Base-by-base conservation (phyloP, 2,329 filamentous ascomycete genomes). In the Gremmenia infestans region DNA sequence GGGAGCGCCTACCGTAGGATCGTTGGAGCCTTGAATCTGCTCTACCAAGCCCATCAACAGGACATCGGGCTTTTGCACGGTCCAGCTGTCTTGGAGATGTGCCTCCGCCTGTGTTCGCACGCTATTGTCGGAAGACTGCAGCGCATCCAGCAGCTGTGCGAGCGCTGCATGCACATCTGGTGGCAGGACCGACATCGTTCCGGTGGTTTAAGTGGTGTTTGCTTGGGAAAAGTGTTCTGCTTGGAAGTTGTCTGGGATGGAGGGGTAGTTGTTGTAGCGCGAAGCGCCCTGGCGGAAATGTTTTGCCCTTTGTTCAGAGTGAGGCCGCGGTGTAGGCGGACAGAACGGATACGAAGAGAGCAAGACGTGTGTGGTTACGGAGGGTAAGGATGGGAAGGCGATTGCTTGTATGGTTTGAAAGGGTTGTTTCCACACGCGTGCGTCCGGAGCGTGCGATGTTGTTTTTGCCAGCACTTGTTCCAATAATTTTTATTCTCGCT, bases 1-100 rank as follows among this genome's bases (percentile, higher is more conserved):
- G n/a, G 55, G 48, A 45, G 40, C 40, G 51, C 63, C 59, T 62
- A 71, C 69, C n/a, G 62, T 67, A 25, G 66, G 56, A 57, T 71
- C 66, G 64, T 83, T 82, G n/a, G 88, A 85, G 62, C 81, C 85
- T 68, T 89, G 85, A 65, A 96, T 86, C 75, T 97, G 93, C 76
- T 97, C 94, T 42, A 88, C 92, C 66, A 99, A 78, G 63, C 92
- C 94, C 88, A 97, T 94, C 70, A 99, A 77, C 65, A 97, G 79
- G 65, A 96, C 81, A 68, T 97, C 92, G 37, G 94, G 92, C 59
- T 88, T 83, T 55, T 83, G 81, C 60, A 78, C 77, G 37, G 91
- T 88, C 94, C 94, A 99, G 79, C 91, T 92, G 74, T 84, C 89
- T 72, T 91, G 89, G 60, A 99, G 78, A 72, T 92, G 88, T 63